Evolutionary conservation across 1,284 basidiomycete genomes (phyloP), one percentile per base, ranked within the genome.

Genomic region (Sporisorium exsertum): DNA sequence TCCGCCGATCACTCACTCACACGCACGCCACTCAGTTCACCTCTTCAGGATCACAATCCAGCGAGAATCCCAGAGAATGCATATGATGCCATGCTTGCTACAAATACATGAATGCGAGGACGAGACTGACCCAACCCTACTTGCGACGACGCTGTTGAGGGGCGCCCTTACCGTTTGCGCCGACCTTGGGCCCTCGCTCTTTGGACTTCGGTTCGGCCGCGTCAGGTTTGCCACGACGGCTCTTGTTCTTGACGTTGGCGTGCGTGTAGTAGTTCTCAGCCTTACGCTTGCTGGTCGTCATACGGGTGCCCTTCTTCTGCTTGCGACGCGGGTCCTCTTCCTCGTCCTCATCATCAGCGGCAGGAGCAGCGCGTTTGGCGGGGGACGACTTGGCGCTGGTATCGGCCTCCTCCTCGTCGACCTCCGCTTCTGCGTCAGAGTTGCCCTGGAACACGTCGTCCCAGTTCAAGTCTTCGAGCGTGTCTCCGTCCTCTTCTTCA

Each of bases 181-280:
- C 81, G 16, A 82, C 66, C 32, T 78, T 79, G 33, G 73, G 66
- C 4, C 79, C 80, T 29, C 80, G 70, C 63, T 81, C 76, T 55
- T 73, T 77, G n/a, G 66, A 54, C 64, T 73, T 72, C 18, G 69
- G 67, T 26, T 73, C 75, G 45, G 63, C 56, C 7, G 64, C 61
- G 12, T 58, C 72, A 16, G 71, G 65, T 58, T 77, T 75, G 59
- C 92, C 91, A 58, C 72, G 78, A 37, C 83, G 72, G 63, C 82
- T 85, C 78, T 82, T 81, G 80, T 85, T 85, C 82, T 85, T 85
- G 67, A 85, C 84, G 64, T 86, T 86, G 64, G 85, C 85, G 58
- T 83, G 74, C 16, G 84, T 85, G 87, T 94, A 97, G 88, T 95
- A 99, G 88, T 98, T 98, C 66, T 90, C 89, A 18, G 93, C 91